phyloP scores from a whole-genome alignment of 192 early-diverging fungal genomes.

The Coemansia erecta region DNA sequence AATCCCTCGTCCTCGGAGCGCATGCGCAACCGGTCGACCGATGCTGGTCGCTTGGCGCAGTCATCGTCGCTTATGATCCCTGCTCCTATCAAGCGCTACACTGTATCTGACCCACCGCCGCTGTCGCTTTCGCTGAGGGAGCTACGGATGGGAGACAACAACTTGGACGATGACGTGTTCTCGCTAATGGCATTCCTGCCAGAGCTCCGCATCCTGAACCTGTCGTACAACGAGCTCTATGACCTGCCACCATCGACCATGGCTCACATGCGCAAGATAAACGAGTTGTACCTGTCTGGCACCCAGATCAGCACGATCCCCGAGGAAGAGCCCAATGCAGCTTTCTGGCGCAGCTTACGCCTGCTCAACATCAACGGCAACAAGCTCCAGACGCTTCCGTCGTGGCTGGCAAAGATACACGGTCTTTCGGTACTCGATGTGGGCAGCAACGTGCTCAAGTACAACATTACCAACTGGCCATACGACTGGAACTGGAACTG shows the following conservation, averaged over 20 bases:
- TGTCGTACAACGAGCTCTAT: conserved; percentile 75
- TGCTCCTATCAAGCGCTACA: conserved; percentile 33
- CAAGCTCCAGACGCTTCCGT: conserved; percentile 84
- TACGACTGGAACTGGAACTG: conserved; percentile 98
- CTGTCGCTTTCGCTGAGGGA: conserved; percentile 57
- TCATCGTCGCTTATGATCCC: conserved; percentile 18
- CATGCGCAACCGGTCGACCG: conserved; percentile 43
- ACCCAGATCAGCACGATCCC: conserved; percentile 82
- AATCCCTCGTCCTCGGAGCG: conserved; percentile 8
- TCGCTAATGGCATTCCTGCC: conserved; percentile 68
- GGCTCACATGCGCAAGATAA: conserved; percentile 65
- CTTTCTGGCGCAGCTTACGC: conserved; percentile 63
- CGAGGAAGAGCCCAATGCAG: conserved; percentile 73
- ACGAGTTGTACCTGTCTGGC: conserved; percentile 79
- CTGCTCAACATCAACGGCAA: conserved; percentile 88
- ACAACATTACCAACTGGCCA: conserved; percentile 93
- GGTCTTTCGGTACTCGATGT: conserved; percentile 78
- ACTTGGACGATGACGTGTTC: conserved; percentile 78
- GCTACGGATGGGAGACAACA: conserved; percentile 81
- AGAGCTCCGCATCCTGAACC: conserved; percentile 74
- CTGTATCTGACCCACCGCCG: conserved; percentile 56
- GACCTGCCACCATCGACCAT: conserved; percentile 78
- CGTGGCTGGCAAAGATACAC: conserved; percentile 86
- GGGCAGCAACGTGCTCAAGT: conserved; percentile 84
- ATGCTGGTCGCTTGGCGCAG: conserved; percentile 20